phyloP scores from a whole-genome alignment of 306 rosid genomes.

The Begonia peltatifolia region DNA sequence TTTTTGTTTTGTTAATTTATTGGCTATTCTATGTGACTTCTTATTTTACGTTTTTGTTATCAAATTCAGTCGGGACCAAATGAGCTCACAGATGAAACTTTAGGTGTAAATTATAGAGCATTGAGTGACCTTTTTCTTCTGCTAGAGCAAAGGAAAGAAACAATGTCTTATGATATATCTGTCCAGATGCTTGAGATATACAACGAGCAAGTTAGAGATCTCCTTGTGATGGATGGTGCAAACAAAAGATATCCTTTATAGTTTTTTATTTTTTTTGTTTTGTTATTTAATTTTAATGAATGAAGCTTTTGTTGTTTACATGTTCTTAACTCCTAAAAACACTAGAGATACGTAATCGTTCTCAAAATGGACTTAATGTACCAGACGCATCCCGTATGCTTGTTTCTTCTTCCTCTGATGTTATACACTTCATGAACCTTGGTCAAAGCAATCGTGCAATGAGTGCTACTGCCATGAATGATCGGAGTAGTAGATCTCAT shows the following conservation, averaged over 20 bases:
- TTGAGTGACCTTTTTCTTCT: constrained; percentile 60
- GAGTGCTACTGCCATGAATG: constrained; percentile 72
- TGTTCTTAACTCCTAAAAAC: constrained; percentile 38
- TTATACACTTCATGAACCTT: constrained; percentile 57
- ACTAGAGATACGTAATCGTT: constrained; percentile 59
- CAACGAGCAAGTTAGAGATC: constrained; percentile 89
- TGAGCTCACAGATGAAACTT: constrained; percentile 51
- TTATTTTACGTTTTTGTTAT: neutral
- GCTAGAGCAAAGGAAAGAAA: constrained; percentile 58
- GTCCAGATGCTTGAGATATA: constrained; percentile 99
- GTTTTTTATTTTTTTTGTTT: too few relatives aligned
- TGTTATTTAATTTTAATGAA: neutral
- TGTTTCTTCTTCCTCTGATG: constrained; percentile 57
- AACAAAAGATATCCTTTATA: constrained; percentile 72
- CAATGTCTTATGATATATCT: constrained; percentile 49
- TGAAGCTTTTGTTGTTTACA: constrained; percentile 1
- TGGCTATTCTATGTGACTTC: neutral
- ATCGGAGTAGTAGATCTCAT: constrained; percentile 78
- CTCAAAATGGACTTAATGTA: constrained; percentile 58
- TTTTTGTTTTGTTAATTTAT: neutral
- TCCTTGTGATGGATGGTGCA: constrained; percentile 40
- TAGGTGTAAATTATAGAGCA: constrained; percentile 90
- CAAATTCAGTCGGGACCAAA: constrained; percentile 63
- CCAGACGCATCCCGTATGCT: constrained; percentile 66
- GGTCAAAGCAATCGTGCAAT: constrained; percentile 69